A percentile compares a stretch with the other conserved stretches of the same genome.
Evolutionary conservation across 352 stramenopile genomes (phyloP).

Genomic region (Achlya hypogyna): DNA sequence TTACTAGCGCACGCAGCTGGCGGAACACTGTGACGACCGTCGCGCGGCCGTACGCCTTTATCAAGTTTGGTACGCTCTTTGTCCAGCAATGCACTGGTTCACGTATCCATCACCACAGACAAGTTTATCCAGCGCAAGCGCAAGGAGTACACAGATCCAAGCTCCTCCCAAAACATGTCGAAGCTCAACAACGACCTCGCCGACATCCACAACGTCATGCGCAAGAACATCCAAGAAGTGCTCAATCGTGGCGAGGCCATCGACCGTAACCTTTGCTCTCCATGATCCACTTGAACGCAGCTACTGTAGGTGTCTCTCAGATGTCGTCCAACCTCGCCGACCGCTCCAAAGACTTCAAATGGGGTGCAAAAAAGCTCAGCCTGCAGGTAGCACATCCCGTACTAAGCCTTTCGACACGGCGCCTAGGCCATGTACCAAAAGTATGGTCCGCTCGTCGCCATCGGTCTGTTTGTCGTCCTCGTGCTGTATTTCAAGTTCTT

Average conservation of each 20-base stretch:
- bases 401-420: constrained; percentile 8
- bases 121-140: constrained; percentile 97
- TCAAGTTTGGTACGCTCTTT: constrained; percentile 88
- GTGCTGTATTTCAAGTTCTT: constrained; percentile 90
- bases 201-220: constrained; percentile 99
- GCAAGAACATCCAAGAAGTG: constrained; percentile 96
- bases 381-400: constrained; percentile 34
- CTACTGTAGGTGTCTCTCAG: constrained; percentile 59
- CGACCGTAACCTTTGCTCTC: constrained; percentile 36
- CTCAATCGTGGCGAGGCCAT: constrained; percentile 86
- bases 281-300: constrained; percentile 19
- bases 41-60: constrained; percentile 96
- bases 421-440: constrained; percentile 71
- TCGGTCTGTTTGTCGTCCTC: constrained; percentile 74
- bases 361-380: constrained; percentile 92
- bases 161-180: constrained; percentile 91
- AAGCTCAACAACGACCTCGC: constrained; percentile 95
- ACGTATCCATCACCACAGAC: constrained; percentile 38
- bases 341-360: constrained; percentile 96
- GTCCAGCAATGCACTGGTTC: not conserved
- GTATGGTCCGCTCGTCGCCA: constrained; percentile 72
- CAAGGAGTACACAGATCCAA: constrained; percentile 96
- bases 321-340: constrained; percentile 87
- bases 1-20: constrained; percentile 41
- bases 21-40: constrained; percentile 90